These are phyloP conservation scores for Penicillium alfredii DNA, from an alignment of 495 filamentous ascomycete species.

Conservation along the genomic window DNA sequence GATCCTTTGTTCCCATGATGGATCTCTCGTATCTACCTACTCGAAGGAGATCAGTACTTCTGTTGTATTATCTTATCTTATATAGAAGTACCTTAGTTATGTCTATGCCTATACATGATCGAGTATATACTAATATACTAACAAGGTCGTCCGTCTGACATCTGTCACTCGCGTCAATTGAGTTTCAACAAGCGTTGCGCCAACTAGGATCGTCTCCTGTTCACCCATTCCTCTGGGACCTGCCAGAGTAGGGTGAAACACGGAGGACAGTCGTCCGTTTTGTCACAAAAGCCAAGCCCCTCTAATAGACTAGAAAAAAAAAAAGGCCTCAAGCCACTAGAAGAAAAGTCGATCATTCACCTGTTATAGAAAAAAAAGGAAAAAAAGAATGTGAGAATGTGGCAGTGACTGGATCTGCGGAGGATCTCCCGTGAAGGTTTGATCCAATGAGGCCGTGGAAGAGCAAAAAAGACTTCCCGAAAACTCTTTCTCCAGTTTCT, in stretches of 20 bases:
- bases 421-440: constrained; percentile 44
- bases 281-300: not conserved
- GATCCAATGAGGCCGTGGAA: constrained; percentile 28
- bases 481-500: too few species aligned
- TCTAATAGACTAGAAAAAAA: not conserved
- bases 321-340: not conserved
- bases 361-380: not conserved
- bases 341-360: not conserved
- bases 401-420: constrained; percentile 30
- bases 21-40: too few species aligned
- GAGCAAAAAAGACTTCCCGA: too few species aligned
- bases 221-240: constrained; percentile 31
- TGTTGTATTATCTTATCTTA: too few species aligned
- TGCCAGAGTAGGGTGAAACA: constrained; percentile 12
- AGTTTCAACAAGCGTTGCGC: constrained; percentile 39
- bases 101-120: not conserved
- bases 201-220: constrained; percentile 30
- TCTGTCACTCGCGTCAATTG: constrained; percentile 32
- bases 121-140: not conserved
- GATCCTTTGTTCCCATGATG: too few species aligned
- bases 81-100: too few species aligned
- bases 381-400: not conserved
- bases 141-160: constrained; percentile 8
- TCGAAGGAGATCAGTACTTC: too few species aligned
- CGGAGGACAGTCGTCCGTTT: constrained; percentile 17